phyloP scores from a whole-genome alignment of 176 grass and related monocot genomes.

The Ensete glaucum region DNA sequence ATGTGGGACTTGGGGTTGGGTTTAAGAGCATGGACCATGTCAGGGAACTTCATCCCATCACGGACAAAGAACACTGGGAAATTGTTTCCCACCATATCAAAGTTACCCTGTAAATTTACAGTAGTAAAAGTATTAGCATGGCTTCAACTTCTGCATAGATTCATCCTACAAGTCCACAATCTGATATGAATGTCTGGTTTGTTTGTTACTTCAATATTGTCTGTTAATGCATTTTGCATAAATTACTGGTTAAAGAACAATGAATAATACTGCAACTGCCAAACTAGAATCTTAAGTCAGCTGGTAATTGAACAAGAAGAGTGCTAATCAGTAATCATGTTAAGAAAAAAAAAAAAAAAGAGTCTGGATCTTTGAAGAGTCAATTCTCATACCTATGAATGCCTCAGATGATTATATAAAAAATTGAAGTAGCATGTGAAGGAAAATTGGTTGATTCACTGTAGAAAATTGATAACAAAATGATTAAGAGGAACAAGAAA shows the following conservation, averaged over 20 bases:
- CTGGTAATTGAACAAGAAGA: neutral
- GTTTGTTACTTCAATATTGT: no score
- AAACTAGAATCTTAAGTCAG: neutral
- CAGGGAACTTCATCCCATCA: slow-evolving; percentile 93
- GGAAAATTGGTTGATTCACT: neutral
- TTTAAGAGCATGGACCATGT: slow-evolving; percentile 94
- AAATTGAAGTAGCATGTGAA: neutral
- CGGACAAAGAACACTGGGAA: slow-evolving; percentile 93
- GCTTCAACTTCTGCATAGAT: neutral
- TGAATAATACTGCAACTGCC: neutral
- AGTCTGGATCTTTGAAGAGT: neutral
- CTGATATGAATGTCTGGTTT: no score
- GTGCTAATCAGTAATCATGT: neutral
- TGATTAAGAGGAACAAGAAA: neutral
- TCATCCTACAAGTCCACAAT: no score
- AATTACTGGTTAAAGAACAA: neutral
- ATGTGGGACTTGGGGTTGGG: slow-evolving; percentile 84
- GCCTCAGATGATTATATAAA: neutral
- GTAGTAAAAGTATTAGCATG: neutral
- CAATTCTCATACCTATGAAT: neutral
- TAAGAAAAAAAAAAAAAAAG: neutral
- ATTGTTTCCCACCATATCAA: slow-evolving; percentile 87
- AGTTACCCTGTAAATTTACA: slow-evolving; percentile 52
- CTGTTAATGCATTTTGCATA: neutral
- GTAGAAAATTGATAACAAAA: neutral